A percentile compares a stretch with the other conserved stretches of the same genome.
phyloP scores from a whole-genome alignment of 805 yeast species.

The Lachancea lanzarotensis region DNA sequence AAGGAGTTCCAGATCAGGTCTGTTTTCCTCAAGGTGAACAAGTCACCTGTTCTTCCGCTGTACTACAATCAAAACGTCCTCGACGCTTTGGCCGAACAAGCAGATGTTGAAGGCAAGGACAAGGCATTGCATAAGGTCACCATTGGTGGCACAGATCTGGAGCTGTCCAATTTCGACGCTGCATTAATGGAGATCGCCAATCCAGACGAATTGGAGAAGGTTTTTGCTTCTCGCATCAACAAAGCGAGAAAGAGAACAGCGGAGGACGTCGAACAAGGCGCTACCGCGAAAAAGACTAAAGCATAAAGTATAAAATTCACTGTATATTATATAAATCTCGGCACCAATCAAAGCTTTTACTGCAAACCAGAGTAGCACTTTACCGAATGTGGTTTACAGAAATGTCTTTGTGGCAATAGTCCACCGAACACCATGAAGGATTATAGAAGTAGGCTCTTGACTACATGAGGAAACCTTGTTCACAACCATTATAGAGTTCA shows the following conservation, averaged over 20 bases:
- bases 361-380: no score
- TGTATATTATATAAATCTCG: constrained; percentile 1
- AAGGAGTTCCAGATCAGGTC: constrained; percentile 43
- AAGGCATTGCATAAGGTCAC: constrained; percentile 23
- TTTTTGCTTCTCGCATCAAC: constrained; percentile 52
- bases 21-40: constrained; percentile 56
- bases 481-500: no score
- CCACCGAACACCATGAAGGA: no score
- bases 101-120: constrained; percentile 21
- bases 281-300: constrained; percentile 20
- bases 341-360: background rate
- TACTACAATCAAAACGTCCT: constrained; percentile 53
- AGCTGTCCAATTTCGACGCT: constrained; percentile 57
- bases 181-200: constrained; percentile 80
- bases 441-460: no score
- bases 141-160: constrained; percentile 37
- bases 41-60: constrained; percentile 81
- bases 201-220: constrained; percentile 56
- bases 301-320: background rate
- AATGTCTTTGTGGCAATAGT: no score
- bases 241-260: constrained; percentile 32
- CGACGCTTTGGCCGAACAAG: constrained; percentile 31
- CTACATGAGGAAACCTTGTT: no score
- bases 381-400: no score
- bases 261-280: constrained; percentile 9